phyloP scores from a whole-genome alignment of 2,329 filamentous ascomycete genomes.

The Colletotrichum liriopes region DNA sequence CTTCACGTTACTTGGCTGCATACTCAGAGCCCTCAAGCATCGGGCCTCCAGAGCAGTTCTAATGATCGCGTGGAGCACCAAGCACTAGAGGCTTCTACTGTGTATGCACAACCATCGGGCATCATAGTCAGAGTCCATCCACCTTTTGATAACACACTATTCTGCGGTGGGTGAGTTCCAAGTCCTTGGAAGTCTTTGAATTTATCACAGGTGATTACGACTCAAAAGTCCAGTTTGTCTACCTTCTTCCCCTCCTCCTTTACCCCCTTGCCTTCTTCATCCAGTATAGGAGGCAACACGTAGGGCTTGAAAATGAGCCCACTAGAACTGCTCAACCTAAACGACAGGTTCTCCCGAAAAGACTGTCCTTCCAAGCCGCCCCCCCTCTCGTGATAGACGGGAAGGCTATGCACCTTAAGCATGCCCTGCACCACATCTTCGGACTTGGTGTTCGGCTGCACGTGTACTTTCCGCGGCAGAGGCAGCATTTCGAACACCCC shows the following conservation, averaged over 20 bases:
- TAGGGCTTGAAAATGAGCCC: constrained; percentile 91
- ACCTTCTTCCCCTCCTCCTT: constrained; percentile 71
- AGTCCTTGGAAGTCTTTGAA: neutral
- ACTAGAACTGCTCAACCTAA: constrained; percentile 84
- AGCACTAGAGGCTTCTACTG: neutral
- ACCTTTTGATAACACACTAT: neutral
- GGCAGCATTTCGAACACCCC: constrained; percentile 88
- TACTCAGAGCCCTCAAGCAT: neutral
- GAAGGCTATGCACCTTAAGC: constrained; percentile 85
- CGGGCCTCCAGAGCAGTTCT: neutral
- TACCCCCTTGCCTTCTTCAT: constrained; percentile 68
- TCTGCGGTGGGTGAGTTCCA: too few relatives aligned
- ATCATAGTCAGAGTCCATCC: neutral
- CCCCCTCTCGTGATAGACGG: constrained; percentile 89
- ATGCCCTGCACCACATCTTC: constrained; percentile 90
- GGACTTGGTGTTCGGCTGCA: constrained; percentile 64
- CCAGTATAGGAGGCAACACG: constrained; percentile 86
- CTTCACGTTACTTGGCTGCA: neutral
- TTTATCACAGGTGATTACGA: neutral
- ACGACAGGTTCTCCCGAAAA: constrained; percentile 88
- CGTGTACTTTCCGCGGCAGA: constrained; percentile 70
- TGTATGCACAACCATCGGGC: neutral
- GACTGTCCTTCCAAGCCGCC: constrained; percentile 80
- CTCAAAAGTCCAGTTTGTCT: constrained; percentile 80
- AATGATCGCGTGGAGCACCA: neutral